Evolutionary conservation across 257 asterid genomes (phyloP).

Genomic region (Rubia yunnanensis): DNA sequence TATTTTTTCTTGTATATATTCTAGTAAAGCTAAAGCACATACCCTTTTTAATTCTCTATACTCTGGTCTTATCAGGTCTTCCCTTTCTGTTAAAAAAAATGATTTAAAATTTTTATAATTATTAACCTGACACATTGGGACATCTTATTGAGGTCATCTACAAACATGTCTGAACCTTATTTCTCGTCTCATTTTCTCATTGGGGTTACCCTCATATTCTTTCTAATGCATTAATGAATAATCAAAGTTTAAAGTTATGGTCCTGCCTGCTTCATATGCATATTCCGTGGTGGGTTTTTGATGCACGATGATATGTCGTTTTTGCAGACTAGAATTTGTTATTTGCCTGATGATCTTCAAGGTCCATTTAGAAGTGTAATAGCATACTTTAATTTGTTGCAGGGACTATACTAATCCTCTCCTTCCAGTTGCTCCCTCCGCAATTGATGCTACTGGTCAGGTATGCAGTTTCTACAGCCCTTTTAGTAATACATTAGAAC

Average conservation of each 20-base stretch:
- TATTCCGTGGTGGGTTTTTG: background rate
- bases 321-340: background rate
- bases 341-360: background rate
- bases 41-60: too few species aligned
- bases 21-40: background rate
- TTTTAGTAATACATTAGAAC: background rate
- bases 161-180: background rate
- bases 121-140: background rate
- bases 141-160: background rate
- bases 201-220: background rate
- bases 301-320: background rate
- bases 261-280: background rate
- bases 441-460: slow-evolving; percentile 93
- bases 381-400: background rate
- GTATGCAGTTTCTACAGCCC: slow-evolving; percentile 25
- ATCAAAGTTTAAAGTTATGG: background rate
- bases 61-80: background rate
- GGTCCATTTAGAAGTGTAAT: background rate
- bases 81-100: background rate
- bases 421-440: slow-evolving; percentile 94
- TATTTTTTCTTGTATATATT: background rate
- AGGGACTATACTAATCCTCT: slow-evolving; percentile 94
- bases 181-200: background rate
- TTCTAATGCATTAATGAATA: background rate
- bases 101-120: background rate